phyloP scores from a whole-genome alignment of 305 asterid genomes.

The Solanum hybrid region DNA sequence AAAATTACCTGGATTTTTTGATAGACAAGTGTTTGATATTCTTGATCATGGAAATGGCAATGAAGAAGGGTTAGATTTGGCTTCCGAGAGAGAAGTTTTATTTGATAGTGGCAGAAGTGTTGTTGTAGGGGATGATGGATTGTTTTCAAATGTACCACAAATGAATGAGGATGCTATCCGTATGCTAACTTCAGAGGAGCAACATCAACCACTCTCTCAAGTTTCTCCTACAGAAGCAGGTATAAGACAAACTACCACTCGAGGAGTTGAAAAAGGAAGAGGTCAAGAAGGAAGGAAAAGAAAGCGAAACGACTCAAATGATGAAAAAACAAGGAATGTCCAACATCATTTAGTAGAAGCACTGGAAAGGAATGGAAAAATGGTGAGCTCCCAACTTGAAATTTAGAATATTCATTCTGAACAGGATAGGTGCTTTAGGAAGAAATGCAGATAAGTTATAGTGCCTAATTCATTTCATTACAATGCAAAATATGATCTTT shows the following conservation, averaged over 20 bases:
- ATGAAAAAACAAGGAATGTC: slow-evolving; percentile 5
- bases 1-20: slow-evolving; percentile 70
- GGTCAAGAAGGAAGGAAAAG: slow-evolving; percentile 9
- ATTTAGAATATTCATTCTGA: slow-evolving; percentile 9
- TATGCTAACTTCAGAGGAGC: slow-evolving; percentile 11
- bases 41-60: slow-evolving; percentile 34
- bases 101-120: slow-evolving; percentile 49
- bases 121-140: slow-evolving; percentile 43
- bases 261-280: not conserved
- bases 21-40: slow-evolving; percentile 73
- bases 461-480: no score
- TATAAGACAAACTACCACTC: slow-evolving; percentile 3
- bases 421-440: not conserved
- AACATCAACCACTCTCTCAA: slow-evolving; percentile 26
- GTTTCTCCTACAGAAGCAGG: slow-evolving; percentile 26
- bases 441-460: no score
- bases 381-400: slow-evolving; percentile 23
- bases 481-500: no score
- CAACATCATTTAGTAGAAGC: slow-evolving; percentile 5
- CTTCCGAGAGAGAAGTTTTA: slow-evolving; percentile 24
- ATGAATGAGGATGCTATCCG: slow-evolving; percentile 19
- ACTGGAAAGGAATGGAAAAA: slow-evolving; percentile 10
- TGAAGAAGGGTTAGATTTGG: slow-evolving; percentile 32
- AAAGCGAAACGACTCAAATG: not conserved
- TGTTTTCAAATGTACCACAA: slow-evolving; percentile 39